Base-by-base conservation (phyloP, 306 rosid species). In the Gleditsia sinensis region DNA sequence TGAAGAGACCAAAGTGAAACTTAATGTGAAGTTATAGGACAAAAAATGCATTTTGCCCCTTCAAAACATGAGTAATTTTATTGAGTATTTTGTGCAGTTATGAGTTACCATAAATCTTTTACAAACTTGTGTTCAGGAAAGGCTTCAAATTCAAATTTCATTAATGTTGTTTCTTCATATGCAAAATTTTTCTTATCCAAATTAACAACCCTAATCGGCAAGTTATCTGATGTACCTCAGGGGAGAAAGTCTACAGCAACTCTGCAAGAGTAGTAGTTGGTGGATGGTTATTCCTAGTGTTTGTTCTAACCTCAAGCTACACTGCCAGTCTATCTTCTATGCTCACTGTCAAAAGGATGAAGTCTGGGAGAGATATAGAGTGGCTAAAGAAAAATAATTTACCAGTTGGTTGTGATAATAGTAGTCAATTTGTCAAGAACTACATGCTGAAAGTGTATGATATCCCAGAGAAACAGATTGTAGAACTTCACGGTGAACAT, bases 241-340 rank as follows among this genome's bases (percentile, higher is more conserved):
- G 45, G 55, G 92, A 87, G 58, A 66, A 72, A 54, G 61, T 90
- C 68, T 66, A 30, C 17, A 80, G 77, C 79, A 87, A 82, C 86
- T 56, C 81, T 2, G 88, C 86, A 43, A 58, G 88, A 67, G 53
- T 83, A 59, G 89, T 71, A 19, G 69, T 87, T 21, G 78, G 71
- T 1, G 81, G 39, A 65, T 82, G 92, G 90, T 51, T 90, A 46
- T 85, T 83, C 76, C 81, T 87, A 8, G 92, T 85, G 40, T 80
- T 83, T 58, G 83, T 87, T 69, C 10, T 83, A 43, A 87, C 67
- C 56, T 86, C 96, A 57, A 87, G 96, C 81, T 90, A 90, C 85
- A 87, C 96, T 34, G 92, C 92, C n/a, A 90, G 64, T 69, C 83
- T 90, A 43, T 90, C 92, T 6, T 90, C 92, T 23, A 65, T 80